Conservation (phyloP, 2,329 filamentous ascomycete species). For the Colletotrichum somersetense region DNA sequence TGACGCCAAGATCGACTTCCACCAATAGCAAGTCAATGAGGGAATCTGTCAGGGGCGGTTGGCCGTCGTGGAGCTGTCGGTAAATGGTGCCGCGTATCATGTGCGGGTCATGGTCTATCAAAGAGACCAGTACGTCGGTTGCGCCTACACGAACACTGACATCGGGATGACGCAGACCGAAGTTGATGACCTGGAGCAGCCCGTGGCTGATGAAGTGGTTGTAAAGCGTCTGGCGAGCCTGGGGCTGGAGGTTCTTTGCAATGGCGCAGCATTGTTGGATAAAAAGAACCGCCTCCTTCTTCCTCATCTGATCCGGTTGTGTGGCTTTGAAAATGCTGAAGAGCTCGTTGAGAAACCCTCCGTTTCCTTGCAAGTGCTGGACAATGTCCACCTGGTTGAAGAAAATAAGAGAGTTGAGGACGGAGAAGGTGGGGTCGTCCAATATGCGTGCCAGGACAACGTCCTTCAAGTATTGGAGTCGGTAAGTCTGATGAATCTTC, state of each 20-base stretch:
- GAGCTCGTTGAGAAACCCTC: conserved; percentile 82
- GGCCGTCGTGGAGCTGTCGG: conserved; percentile 89
- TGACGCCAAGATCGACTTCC: conserved; percentile 93
- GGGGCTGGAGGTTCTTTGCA: conserved; percentile 92
- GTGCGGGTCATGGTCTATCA: conserved; percentile 95
- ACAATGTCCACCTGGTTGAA: conserved; percentile 99
- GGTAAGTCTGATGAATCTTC: conserved; percentile 97
- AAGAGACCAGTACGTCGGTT: conserved; percentile 91
- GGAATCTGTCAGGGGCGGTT: conserved; percentile 88
- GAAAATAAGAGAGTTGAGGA: conserved; percentile 97
- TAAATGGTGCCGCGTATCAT: conserved; percentile 96
- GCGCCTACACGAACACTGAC: conserved; percentile 90
- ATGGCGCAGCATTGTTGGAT: conserved; percentile 96
- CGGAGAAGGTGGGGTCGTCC: conserved; percentile 97
- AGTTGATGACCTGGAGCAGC: conserved; percentile 90
- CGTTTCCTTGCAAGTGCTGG: conserved; percentile 89
- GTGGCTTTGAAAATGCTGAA: conserved; percentile 85
- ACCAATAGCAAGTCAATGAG: conserved; percentile 91
- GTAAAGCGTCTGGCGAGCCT: conserved; percentile 83
- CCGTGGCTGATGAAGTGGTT: conserved; percentile 91
- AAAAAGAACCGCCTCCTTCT: conserved; percentile 95
- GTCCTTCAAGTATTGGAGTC: conserved; percentile 95
- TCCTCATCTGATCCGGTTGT: conserved; percentile 75
- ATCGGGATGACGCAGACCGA: conserved; percentile 87
- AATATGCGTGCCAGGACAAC: conserved; percentile 97